These are phyloP conservation scores for Aspergillus sp. DNA, from an alignment of 2,329 filamentous ascomycete species.

Conservation along the genomic window DNA sequence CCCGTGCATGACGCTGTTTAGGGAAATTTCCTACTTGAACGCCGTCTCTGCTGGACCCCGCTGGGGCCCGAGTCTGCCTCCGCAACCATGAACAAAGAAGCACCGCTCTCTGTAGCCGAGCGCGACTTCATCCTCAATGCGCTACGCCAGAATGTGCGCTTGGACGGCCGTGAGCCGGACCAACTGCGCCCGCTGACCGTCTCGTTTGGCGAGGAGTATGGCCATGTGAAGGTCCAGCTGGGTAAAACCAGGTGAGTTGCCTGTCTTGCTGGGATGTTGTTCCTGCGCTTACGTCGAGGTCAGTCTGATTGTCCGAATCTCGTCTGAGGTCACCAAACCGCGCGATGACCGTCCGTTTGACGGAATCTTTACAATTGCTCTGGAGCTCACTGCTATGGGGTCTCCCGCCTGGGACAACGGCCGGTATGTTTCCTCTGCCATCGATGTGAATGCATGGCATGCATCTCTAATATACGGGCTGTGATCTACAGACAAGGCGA, in stretches of 20 bases:
- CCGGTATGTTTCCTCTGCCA: constrained; percentile 49
- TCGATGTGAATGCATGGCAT: neutral
- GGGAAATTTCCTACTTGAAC: constrained; percentile 18
- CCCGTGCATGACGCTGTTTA: constrained; percentile 19
- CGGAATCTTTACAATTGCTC: constrained; percentile 87
- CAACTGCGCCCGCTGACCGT: constrained; percentile 76
- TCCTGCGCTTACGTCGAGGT: neutral
- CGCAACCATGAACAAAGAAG: constrained; percentile 80
- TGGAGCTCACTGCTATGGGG: constrained; percentile 89
- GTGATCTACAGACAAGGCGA: constrained; percentile 64
- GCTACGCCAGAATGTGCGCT: constrained; percentile 73
- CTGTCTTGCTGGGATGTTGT: neutral
- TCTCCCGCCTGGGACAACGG: constrained; percentile 87
- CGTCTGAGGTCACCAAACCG: constrained; percentile 82
- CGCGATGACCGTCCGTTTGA: constrained; percentile 89
- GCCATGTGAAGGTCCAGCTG: constrained; percentile 79
- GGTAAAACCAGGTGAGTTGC: constrained; percentile 78
- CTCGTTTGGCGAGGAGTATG: constrained; percentile 85
- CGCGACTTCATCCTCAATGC: constrained; percentile 82
- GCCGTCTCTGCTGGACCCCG: constrained; percentile 18
- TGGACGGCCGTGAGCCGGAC: constrained; percentile 81
- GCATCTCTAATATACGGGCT: neutral
- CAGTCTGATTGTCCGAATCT: constrained; percentile 68
- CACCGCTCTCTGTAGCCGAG: constrained; percentile 85
- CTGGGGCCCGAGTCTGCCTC: constrained; percentile 23